A percentile compares a stretch with the other conserved stretches of the same genome.
Evolutionary conservation across 2,329 filamentous ascomycete genomes (phyloP).

Genomic region (Botrytis squamosa): DNA sequence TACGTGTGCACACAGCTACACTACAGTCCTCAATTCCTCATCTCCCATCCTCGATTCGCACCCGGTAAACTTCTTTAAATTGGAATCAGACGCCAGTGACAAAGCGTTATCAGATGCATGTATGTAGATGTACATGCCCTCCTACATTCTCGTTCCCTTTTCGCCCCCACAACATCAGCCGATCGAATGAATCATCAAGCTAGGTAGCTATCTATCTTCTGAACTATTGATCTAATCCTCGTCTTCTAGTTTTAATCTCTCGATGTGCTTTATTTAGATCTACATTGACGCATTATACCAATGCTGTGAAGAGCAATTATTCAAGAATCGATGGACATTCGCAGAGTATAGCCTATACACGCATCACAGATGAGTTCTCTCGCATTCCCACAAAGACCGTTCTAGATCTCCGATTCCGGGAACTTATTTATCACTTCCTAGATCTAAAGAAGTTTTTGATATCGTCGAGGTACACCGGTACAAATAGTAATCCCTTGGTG

Average conservation of each 20-base stretch:
- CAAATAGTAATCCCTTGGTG: not conserved
- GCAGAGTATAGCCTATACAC: not conserved
- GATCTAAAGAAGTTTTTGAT: not conserved
- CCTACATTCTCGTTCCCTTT: not conserved
- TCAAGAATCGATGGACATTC: not conserved
- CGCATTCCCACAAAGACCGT: not conserved
- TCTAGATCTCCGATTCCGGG: not conserved
- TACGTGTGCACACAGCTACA: not conserved
- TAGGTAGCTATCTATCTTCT: not conserved
- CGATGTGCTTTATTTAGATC: not conserved
- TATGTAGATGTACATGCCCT: not conserved
- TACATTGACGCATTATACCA: not conserved
- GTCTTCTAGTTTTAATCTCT: not conserved
- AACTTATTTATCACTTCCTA: not conserved
- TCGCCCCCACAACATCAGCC: conserved; percentile 4
- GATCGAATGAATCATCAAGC: not conserved
- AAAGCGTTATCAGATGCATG: not conserved
- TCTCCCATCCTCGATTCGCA: not conserved
- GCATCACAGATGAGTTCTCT: not conserved
- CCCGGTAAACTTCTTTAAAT: not conserved
- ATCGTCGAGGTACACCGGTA: not conserved
- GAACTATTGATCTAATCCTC: not conserved
- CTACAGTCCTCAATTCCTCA: not conserved
- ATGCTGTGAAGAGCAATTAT: not conserved
- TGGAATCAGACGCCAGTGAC: not conserved